Base-by-base conservation (phyloP, 441 rosid genomes). In the Eutrema salsugineum region DNA sequence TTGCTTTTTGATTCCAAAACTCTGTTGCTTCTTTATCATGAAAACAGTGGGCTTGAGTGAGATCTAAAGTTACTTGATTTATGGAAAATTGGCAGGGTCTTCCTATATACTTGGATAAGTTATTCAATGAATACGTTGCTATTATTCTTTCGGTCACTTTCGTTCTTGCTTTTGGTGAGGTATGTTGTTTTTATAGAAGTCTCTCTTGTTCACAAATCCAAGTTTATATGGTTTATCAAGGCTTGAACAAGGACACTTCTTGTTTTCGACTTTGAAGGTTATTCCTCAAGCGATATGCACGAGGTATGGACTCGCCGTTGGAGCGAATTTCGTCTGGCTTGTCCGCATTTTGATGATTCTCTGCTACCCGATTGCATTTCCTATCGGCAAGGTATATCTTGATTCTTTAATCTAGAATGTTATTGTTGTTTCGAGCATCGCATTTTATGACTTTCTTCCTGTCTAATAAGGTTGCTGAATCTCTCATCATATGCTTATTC, bases 241-340 rank as follows among this genome's bases (percentile, higher is more conserved):
- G 12, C 48, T 49, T 47, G 54, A 58, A 36, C 72, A 53, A 35
- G n/a, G n/a, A n/a, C n/a, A n/a, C 3, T 16, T 43, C 16, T 68
- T 53, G 44, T 60, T 11, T 74, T 72, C 33, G 8, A 19, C 1
- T 57, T 71, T 16, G 56, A 79, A 95, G 99, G 96, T 95, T 80
- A 95, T 95, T 80, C 99, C 99, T 42, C 99, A 95, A 89, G 83
- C 99, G 40, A 87, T 86, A 78, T 95, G 99, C 68, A 77, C 96
- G 2, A 83, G 98, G 84, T 95, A 95, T 78, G 99, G 99, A 44
- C 92, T 95, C 16, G 95, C 99, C 0, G 97, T 95, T 0, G 99
- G 99, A 74, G 89, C 99, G 0, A 93, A 91, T 77, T 85, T 95
- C 70, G 86, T 83, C 3, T 85, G 89, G 93, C 94, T 95, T 73